phyloP scores from a whole-genome alignment of 2,329 filamentous ascomycete genomes.

The Lomentospora prolificans region DNA sequence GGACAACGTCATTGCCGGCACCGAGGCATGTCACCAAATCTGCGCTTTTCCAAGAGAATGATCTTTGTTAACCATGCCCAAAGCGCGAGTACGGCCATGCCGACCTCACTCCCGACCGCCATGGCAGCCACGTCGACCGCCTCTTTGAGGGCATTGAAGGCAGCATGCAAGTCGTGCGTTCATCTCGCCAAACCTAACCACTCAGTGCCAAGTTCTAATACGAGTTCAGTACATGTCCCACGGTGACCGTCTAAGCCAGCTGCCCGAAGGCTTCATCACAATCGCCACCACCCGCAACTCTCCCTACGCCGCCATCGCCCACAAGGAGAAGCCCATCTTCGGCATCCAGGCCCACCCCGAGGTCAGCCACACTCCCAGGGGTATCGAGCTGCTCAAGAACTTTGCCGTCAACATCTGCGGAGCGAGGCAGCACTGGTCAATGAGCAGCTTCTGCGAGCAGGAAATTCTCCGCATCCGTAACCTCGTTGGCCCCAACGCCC shows the following conservation, averaged over 20 bases:
- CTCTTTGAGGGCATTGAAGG: slow-evolving; percentile 71
- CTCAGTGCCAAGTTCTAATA: neutral
- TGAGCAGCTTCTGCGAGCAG: slow-evolving; percentile 71
- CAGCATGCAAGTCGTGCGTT: slow-evolving; percentile 2
- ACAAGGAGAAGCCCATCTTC: slow-evolving; percentile 60
- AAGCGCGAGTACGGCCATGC: slow-evolving; percentile 59
- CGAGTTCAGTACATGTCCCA: slow-evolving; percentile 72
- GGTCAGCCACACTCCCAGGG: slow-evolving; percentile 59
- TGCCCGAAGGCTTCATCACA: slow-evolving; percentile 64
- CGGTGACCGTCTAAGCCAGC: slow-evolving; percentile 67
- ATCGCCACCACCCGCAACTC: slow-evolving; percentile 70
- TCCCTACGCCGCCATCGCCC: slow-evolving; percentile 70
- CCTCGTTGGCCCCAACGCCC: slow-evolving; percentile 70
- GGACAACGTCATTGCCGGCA: slow-evolving; percentile 42
- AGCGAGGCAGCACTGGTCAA: slow-evolving; percentile 69
- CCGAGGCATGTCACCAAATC: neutral
- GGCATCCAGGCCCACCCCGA: slow-evolving; percentile 86
- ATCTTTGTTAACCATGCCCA: neutral
- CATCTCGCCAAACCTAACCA: neutral
- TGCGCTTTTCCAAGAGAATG: too few species aligned
- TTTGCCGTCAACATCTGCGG: slow-evolving; percentile 78
- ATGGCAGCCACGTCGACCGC: slow-evolving; percentile 56
- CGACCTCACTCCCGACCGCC: slow-evolving; percentile 50
- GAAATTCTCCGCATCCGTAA: slow-evolving; percentile 73
- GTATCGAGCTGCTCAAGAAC: slow-evolving; percentile 65